phyloP scores from a whole-genome alignment of 108 stramenopile species.

The Aurantiochytrium sp. region DNA sequence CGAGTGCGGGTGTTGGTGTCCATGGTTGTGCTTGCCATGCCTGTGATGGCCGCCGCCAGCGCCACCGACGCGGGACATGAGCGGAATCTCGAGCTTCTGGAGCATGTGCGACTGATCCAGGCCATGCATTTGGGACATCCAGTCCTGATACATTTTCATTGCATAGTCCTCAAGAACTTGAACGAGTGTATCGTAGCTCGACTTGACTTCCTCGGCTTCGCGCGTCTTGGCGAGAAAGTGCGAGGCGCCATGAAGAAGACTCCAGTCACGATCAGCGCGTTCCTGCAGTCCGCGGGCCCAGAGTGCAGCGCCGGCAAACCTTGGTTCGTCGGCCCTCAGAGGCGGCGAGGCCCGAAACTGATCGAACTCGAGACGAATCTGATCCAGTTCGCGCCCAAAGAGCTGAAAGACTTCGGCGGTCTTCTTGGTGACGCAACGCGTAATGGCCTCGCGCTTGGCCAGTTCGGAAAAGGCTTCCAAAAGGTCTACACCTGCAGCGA shows the following conservation, averaged over 20 bases:
- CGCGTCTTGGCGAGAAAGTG: slow-evolving; percentile 28
- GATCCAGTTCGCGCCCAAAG: slow-evolving; percentile 22
- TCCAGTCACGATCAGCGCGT: neutral
- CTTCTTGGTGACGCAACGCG: slow-evolving; percentile 54
- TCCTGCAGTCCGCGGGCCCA: slow-evolving; percentile 43
- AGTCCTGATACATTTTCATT: slow-evolving; percentile 35
- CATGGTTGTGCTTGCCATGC: neutral
- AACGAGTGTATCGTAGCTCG: slow-evolving; percentile 37
- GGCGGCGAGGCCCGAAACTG: slow-evolving; percentile 38
- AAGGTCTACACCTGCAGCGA: slow-evolving; percentile 46
- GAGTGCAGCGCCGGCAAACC: slow-evolving; percentile 56
- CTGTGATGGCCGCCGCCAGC: neutral
- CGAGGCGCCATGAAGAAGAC: neutral
- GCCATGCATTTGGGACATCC: slow-evolving; percentile 43
- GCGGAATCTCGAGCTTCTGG: slow-evolving; percentile 42
- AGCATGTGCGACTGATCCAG: slow-evolving; percentile 24
- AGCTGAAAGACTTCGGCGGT: slow-evolving; percentile 29
- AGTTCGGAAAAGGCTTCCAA: slow-evolving; percentile 53
- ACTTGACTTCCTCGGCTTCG: slow-evolving; percentile 41
- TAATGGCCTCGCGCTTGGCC: slow-evolving; percentile 44
- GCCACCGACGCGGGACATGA: slow-evolving; percentile 26
- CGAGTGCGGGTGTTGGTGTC: neutral
- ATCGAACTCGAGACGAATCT: slow-evolving; percentile 48
- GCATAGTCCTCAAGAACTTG: slow-evolving; percentile 48
- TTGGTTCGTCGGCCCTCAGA: slow-evolving; percentile 51